Conservation (phyloP, 2,329 filamentous ascomycete genomes). For the Fusarium lateritium region DNA sequence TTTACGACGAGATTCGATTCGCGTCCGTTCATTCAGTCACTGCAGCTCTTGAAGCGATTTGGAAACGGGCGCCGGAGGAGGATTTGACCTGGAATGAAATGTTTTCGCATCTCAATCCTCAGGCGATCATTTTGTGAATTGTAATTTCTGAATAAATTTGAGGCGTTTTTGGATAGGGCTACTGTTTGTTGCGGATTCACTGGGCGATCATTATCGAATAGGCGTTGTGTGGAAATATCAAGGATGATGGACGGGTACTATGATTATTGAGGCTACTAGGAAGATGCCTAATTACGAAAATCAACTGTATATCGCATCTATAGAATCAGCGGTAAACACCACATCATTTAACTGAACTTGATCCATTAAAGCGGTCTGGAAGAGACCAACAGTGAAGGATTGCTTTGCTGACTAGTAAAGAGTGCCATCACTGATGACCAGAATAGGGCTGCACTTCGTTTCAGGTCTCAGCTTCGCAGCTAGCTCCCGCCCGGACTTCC, state of each 20-base stretch:
- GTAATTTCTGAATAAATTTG: background rate
- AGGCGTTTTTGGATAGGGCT: too few species aligned
- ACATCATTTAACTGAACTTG: too few species aligned
- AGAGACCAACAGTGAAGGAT: too few species aligned
- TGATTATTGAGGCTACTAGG: too few species aligned
- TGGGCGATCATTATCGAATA: too few species aligned
- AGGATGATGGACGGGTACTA: too few species aligned
- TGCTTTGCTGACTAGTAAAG: slow-evolving; percentile 13
- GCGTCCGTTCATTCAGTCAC: slow-evolving; percentile 56
- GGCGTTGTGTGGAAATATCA: too few species aligned
- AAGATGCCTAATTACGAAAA: too few species aligned
- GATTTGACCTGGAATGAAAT: slow-evolving; percentile 45
- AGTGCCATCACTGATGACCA: slow-evolving; percentile 53
- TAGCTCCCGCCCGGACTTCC: slow-evolving; percentile 81
- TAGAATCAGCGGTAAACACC: too few species aligned
- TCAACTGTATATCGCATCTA: too few species aligned
- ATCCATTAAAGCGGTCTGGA: too few species aligned
- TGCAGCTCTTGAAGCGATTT: slow-evolving; percentile 42
- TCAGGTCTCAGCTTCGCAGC: slow-evolving; percentile 84
- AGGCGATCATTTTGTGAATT: slow-evolving; percentile 45
- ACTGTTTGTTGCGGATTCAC: too few species aligned
- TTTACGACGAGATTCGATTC: slow-evolving; percentile 54
- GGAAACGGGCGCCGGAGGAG: slow-evolving; percentile 23
- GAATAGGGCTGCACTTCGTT: slow-evolving; percentile 86
- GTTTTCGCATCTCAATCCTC: slow-evolving; percentile 43